These are phyloP conservation scores for Astrothelium subdiscretum DNA, from an alignment of 495 filamentous ascomycete genomes.

Conservation along the genomic window DNA sequence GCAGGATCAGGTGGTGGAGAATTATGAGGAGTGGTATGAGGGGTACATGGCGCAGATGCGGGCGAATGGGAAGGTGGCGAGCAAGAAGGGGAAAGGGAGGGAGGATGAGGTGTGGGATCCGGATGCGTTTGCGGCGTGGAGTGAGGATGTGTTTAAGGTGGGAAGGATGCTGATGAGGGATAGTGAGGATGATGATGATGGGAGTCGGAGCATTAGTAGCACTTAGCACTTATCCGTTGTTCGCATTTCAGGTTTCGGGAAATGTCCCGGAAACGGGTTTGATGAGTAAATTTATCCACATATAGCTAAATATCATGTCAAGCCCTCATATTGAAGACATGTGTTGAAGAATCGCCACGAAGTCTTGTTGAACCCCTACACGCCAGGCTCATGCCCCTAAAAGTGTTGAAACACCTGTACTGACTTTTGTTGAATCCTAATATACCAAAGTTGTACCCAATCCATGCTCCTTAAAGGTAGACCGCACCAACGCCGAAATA, in stretches of 20 bases:
- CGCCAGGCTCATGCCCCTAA: background rate
- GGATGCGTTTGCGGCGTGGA: constrained; percentile 21
- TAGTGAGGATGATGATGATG: background rate
- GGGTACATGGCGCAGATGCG: constrained; percentile 28
- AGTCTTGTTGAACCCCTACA: background rate
- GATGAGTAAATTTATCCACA: background rate
- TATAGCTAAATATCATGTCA: background rate
- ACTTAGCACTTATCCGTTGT: background rate
- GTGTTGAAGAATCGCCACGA: background rate
- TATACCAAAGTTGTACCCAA: too few relatives aligned
- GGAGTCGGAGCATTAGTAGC: background rate
- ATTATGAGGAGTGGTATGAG: constrained; percentile 29
- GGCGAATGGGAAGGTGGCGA: constrained; percentile 33
- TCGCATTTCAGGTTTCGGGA: background rate
- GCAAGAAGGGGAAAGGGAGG: constrained; percentile 48
- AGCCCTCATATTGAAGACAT: background rate
- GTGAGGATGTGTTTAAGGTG: constrained; percentile 2
- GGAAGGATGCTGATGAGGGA: constrained; percentile 1
- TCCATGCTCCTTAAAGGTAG: too few relatives aligned
- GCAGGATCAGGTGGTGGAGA: constrained; percentile 25
- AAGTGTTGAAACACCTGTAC: background rate
- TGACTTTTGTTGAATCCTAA: background rate
- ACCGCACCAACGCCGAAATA: background rate
- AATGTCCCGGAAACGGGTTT: background rate
- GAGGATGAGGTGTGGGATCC: constrained; percentile 39